These are phyloP conservation scores for Chrysanthemum makinoi DNA, from an alignment of 129 eudicot species.

Conservation along the genomic window DNA sequence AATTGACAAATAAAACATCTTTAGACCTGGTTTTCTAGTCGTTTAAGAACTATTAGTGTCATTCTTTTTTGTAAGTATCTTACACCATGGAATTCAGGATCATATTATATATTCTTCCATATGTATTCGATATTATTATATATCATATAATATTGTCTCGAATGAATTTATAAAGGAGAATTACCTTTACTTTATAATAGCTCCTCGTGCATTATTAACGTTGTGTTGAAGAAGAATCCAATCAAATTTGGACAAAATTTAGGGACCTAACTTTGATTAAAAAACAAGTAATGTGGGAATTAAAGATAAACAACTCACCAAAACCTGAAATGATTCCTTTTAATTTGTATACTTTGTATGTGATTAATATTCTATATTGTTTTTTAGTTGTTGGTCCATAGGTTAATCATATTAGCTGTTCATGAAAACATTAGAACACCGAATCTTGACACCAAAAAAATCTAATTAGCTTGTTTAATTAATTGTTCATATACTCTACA, in stretches of 20 bases:
- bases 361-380: too few species aligned
- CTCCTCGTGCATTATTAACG: constrained; percentile 13
- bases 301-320: constrained; percentile 21
- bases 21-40: not conserved
- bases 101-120: not conserved
- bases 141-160: not conserved
- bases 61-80: not conserved
- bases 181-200: constrained; percentile 8
- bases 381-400: too few species aligned
- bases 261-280: not conserved
- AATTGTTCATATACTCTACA: too few species aligned
- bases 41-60: not conserved
- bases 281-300: not conserved
- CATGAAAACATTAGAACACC: too few species aligned
- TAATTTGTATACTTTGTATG: not conserved
- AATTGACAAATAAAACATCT: not conserved
- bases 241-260: constrained; percentile 20
- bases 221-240: constrained; percentile 25
- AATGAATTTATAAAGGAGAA: not conserved
- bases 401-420: too few species aligned
- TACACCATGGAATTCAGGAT: not conserved
- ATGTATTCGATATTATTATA: not conserved
- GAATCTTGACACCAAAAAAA: too few species aligned
- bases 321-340: constrained; percentile 24
- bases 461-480: too few species aligned